Evolutionary conservation across 768 basidiomycete genomes (phyloP).

Genomic region (Cyclocybe cylindracea): DNA sequence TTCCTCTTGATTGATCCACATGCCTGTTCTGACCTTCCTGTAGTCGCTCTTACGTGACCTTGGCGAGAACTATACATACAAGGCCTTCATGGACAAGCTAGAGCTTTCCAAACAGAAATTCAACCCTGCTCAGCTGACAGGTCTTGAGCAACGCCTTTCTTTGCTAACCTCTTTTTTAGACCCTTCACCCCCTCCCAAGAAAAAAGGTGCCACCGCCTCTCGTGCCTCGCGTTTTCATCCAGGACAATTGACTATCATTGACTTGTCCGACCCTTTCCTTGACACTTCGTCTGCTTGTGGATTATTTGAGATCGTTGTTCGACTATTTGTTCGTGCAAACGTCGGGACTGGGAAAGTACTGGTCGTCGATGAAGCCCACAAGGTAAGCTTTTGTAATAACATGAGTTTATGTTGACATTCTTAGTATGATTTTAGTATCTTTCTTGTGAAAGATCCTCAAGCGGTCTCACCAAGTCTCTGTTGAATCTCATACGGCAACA

Average conservation of each 20-base stretch:
- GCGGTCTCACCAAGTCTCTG: slow-evolving; percentile 60
- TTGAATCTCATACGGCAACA: slow-evolving; percentile 66
- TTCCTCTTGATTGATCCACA: background rate
- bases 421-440: slow-evolving; percentile 51
- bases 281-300: slow-evolving; percentile 68
- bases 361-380: slow-evolving; percentile 77
- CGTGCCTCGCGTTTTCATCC: slow-evolving; percentile 42
- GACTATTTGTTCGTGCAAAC: slow-evolving; percentile 63
- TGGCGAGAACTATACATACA: slow-evolving; percentile 58
- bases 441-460: slow-evolving; percentile 40
- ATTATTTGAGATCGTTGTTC: slow-evolving; percentile 67
- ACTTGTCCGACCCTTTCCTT: slow-evolving; percentile 74
- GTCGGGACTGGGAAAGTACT: slow-evolving; percentile 67
- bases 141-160: slow-evolving; percentile 64
- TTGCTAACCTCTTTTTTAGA: slow-evolving; percentile 61
- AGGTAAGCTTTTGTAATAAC: slow-evolving; percentile 37
- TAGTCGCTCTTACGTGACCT: slow-evolving; percentile 64
- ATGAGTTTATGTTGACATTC: background rate
- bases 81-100: slow-evolving; percentile 48
- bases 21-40: background rate
- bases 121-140: slow-evolving; percentile 54
- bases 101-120: slow-evolving; percentile 49
- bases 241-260: slow-evolving; percentile 67
- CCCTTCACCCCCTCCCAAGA: slow-evolving; percentile 5
- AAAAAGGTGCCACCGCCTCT: background rate